Evolutionary conservation across 2,329 filamentous ascomycete species (phyloP).

Genomic region (Shiraia bambusicola): DNA sequence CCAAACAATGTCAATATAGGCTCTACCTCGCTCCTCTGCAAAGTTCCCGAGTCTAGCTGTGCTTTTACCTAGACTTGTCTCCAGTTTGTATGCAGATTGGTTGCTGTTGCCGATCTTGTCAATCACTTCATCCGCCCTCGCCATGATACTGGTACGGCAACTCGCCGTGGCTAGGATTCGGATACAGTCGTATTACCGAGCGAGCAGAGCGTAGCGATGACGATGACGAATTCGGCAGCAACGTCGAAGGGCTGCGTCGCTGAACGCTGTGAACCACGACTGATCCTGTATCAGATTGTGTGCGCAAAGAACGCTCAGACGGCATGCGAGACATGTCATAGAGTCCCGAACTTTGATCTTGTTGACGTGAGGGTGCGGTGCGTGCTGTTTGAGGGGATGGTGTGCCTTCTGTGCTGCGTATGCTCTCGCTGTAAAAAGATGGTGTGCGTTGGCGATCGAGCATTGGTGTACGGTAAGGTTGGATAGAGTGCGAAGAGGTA

Average conservation of each 20-base stretch:
- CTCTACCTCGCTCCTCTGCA: too few relatives aligned
- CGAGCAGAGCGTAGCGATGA: conserved; percentile 31
- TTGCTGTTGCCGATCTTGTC: not conserved
- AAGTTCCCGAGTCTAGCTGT: too few relatives aligned
- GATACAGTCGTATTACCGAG: conserved; percentile 31
- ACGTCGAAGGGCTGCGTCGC: conserved; percentile 32
- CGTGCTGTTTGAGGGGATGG: conserved; percentile 32
- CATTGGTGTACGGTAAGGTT: conserved; percentile 32
- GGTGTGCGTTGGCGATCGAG: conserved; percentile 23
- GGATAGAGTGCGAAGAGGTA: conserved; percentile 25
- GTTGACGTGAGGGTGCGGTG: conserved; percentile 32
- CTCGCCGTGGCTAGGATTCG: conserved; percentile 29
- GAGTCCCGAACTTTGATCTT: conserved; percentile 21
- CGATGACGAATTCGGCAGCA: conserved; percentile 34
- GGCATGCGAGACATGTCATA: conserved; percentile 27
- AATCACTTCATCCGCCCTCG: conserved; percentile 11
- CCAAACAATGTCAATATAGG: too few relatives aligned
- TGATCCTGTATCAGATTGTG: conserved; percentile 28
- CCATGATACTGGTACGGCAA: conserved; percentile 36
- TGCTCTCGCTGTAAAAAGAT: conserved; percentile 19
- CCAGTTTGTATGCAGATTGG: too few relatives aligned
- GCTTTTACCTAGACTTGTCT: too few relatives aligned
- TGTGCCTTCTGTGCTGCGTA: conserved; percentile 11
- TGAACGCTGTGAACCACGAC: conserved; percentile 20
- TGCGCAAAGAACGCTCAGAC: conserved; percentile 25